Evolutionary conservation across 257 asterid species (phyloP), one percentile per base, ranked within the genome.

Genomic region (Mitragyna speciosa): DNA sequence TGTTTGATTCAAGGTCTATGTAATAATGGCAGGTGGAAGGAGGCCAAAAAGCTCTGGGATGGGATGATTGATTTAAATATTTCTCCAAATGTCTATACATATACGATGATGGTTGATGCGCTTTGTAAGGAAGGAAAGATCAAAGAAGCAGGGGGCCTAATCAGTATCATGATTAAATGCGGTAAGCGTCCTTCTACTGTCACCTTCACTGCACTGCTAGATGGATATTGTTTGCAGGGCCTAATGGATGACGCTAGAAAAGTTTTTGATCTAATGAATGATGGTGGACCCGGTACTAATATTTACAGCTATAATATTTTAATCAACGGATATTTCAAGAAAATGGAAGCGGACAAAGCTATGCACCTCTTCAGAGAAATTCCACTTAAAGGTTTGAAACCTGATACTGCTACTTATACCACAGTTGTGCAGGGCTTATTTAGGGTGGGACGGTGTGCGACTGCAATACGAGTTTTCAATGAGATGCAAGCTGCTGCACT

Each of bases 51-150:
- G 54, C 54, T 81, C 22, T 51, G 72, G 1, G 65, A 16, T 31
- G 70, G 76, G 47, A 86, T 83, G 80, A 17, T 15, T 14, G 26
- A 39, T 45, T 47, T 41, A 7, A 49, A 70, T 15, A 61, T 79
- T 7, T n/a, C 28, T 43, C 79, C 72, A 2, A 19, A 52, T 79
- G 64, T 76, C 22, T 20, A 52, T 75, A 72, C 78, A 6, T 85
- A 39, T 14, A 86, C 0, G n/a, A 65, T 77, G 17, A 1, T 78
- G 8, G 28, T 72, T 1, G 78, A 83, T 77, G 78, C 84, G 6
- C 72, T 76, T 49, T 79, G 83, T 47, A 84, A 79, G 43, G 80
- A 82, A 65, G 82, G 85, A 1, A 75, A 19, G 70, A 61, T 69
- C 0, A 10, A 51, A 7, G 64, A 54, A 12, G 76, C 66, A 4